These are phyloP conservation scores for Setaria viridis DNA, from an alignment of 202 grass and related monocot genomes.

Conservation along the genomic window DNA sequence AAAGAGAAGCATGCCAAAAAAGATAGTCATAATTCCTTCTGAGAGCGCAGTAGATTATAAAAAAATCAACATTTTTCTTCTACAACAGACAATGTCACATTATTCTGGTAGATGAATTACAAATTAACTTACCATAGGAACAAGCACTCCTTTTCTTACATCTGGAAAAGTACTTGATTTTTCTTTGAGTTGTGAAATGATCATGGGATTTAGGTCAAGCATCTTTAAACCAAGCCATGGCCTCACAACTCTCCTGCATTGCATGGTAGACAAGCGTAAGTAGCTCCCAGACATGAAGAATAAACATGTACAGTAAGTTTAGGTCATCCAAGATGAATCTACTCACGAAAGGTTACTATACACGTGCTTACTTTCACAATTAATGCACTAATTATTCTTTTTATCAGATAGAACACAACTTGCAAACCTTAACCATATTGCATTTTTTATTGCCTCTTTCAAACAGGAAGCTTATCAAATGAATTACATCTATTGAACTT, in stretches of 20 bases:
- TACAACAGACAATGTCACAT: not conserved
- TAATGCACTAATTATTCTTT: conserved; percentile 10
- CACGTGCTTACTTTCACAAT: not conserved
- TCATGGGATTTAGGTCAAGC: conserved; percentile 79
- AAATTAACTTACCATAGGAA: conserved; percentile 69
- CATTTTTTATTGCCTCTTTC: not conserved
- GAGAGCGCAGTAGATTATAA: not conserved
- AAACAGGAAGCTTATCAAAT: not conserved
- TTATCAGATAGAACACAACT: not conserved
- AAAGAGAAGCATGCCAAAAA: conserved; percentile 6
- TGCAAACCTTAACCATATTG: conserved; percentile 11
- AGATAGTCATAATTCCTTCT: not conserved
- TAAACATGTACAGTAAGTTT: not conserved
- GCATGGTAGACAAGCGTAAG: conserved; percentile 29
- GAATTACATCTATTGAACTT: conserved; percentile 11
- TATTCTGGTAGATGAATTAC: conserved; percentile 1
- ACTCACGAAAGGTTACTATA: not conserved
- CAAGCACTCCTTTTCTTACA: conserved; percentile 75
- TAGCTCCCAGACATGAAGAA: not conserved
- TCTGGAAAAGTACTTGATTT: conserved; percentile 77
- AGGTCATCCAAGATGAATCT: not conserved
- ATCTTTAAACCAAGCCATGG: conserved; percentile 92
- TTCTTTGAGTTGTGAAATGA: conserved; percentile 85
- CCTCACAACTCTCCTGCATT: conserved; percentile 82
- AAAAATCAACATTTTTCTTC: not conserved